Base-by-base conservation (phyloP, 2,329 filamentous ascomycete genomes). In the Grosmannia clavigera region DNA sequence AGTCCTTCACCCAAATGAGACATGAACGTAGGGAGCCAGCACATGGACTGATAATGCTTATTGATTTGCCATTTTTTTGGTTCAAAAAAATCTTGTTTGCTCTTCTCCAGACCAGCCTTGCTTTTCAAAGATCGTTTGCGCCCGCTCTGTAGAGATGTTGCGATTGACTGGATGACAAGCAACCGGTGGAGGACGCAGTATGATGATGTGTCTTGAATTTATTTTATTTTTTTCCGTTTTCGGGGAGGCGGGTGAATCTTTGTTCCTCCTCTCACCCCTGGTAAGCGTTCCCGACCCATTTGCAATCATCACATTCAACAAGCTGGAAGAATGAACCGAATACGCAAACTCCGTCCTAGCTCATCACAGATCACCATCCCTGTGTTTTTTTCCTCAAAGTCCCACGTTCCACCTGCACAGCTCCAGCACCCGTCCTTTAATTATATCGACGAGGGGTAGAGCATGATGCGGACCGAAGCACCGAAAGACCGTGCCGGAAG, bases 401-500 rank as follows among this genome's bases (percentile, higher is more conserved):
- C n/a, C 35, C 54, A 29, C 51, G 7, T 56, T 40, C n/a, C 54
- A 29, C 22, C 33, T n/a, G 12, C 54, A 55, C 35, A n/a, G n/a
- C 52, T 54, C 27, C 31, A 12, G 2, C 29, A 12, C 16, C 22
- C 29, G 33, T 54, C 52, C 52, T n/a, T 19, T 25, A 31, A 46
- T 87, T 92, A 96, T 87, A 96, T 94, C 81, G 90, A 91, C 74
- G 90, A 95, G 78, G 91, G 91, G 85, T 96, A 96, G 79, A 96
- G 84, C 91, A 96, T 96, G 79, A 96, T 85, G 79, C 92, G 87
- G 81, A 95, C 88, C 72, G 89, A 92, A 75, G 91, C 90, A 80
- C 92, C 91, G 83, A 97, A 96, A 75, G 89, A 91, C 83, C 92
- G 92, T 72, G 94, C 85, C 74, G 94, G 94, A 70, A 99, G 91